Conservation (phyloP, 345 rosid genomes). For the Salix purpurea region DNA sequence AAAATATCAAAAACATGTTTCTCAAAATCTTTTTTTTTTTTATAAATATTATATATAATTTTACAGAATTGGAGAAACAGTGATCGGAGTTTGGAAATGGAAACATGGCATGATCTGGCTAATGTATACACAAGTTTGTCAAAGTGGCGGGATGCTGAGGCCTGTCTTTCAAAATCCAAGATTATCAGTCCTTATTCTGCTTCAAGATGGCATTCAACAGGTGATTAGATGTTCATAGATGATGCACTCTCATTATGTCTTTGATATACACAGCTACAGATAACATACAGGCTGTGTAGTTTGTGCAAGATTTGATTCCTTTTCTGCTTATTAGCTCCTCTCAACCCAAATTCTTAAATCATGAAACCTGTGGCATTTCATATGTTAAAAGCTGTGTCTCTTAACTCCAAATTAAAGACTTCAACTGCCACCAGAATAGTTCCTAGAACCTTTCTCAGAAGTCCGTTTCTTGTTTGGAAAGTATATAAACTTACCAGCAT, state of each 20-base stretch:
- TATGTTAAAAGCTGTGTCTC: no score
- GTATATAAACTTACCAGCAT: no score
- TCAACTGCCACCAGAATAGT: no score
- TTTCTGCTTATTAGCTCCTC: neutral
- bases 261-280: neutral
- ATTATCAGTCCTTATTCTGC: slow-evolving; percentile 56
- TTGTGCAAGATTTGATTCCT: neutral
- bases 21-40: neutral
- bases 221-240: slow-evolving; percentile 23
- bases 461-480: no score
- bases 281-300: neutral
- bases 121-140: slow-evolving; percentile 57
- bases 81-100: slow-evolving; percentile 50
- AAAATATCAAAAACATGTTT: neutral
- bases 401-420: no score
- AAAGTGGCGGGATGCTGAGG: slow-evolving; percentile 72
- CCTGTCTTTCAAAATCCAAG: slow-evolving; percentile 67
- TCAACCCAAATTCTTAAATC: neutral
- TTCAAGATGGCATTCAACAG: slow-evolving; percentile 50
- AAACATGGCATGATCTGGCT: slow-evolving; percentile 78
- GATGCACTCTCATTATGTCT: neutral
- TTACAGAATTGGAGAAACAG: slow-evolving; percentile 36
- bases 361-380: no score
- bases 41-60: neutral
- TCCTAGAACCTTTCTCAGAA: no score